Conservation (phyloP, 164 flowering plant species). For the Dillenia suffruticosa region DNA sequence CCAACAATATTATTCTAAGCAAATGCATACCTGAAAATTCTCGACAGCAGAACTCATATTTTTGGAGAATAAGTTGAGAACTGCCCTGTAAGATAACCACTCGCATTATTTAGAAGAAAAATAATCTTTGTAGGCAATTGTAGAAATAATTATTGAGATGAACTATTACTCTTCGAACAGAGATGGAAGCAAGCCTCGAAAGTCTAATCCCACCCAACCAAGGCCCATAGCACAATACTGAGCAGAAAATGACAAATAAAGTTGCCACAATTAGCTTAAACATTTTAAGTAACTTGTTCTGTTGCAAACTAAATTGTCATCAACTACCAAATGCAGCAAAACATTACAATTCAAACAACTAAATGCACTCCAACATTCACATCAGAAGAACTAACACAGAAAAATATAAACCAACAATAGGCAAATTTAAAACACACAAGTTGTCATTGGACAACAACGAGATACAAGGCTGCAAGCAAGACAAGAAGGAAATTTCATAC, state of each 20-base stretch:
- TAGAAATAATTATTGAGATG: neutral
- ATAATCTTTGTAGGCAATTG: neutral
- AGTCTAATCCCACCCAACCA: constrained; percentile 96
- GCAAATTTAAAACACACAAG: too few relatives aligned
- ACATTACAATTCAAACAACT: too few relatives aligned
- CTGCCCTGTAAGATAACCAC: constrained; percentile 61
- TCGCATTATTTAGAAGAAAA: too few relatives aligned
- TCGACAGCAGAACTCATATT: constrained; percentile 86
- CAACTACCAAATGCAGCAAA: constrained; percentile 1
- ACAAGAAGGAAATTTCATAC: constrained; percentile 36
- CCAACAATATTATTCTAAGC: neutral
- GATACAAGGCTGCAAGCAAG: neutral
- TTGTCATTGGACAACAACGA: too few relatives aligned
- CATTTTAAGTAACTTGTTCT: too few relatives aligned
- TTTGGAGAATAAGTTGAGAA: constrained; percentile 82
- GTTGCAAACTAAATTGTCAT: neutral
- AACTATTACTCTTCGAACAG: constrained; percentile 87
- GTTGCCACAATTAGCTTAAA: neutral
- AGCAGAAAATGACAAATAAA: constrained; percentile 11
- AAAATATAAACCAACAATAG: too few relatives aligned
- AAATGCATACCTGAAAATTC: constrained; percentile 79
- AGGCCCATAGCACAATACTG: constrained; percentile 98
- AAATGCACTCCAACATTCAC: too few relatives aligned
- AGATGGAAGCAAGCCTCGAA: constrained; percentile 92
- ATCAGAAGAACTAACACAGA: too few relatives aligned